Percentiles rank a stretch among this genome's conserved stretches.
phyloP scores from a whole-genome alignment of 495 filamentous ascomycete genomes.

The Endocarpon pusillum region DNA sequence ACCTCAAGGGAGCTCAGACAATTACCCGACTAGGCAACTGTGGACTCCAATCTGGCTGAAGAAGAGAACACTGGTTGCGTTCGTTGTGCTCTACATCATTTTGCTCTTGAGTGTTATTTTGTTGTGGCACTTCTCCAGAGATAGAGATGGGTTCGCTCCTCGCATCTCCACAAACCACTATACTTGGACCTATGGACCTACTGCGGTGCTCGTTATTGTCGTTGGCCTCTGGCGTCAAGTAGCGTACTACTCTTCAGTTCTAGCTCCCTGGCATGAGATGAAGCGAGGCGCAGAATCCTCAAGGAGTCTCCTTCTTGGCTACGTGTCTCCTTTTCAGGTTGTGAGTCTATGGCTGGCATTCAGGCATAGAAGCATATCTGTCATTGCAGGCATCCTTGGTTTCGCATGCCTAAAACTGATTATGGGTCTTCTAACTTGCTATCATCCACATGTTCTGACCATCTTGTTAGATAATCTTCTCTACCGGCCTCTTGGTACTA shows the following conservation, averaged over 20 bases:
- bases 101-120: background rate
- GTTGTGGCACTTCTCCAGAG: conserved; percentile 5
- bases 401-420: background rate
- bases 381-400: background rate
- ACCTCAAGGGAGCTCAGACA: too few relatives aligned
- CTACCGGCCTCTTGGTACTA: background rate
- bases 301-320: background rate
- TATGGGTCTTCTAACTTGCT: background rate
- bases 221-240: conserved; percentile 13
- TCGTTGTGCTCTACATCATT: background rate
- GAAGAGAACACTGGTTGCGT: background rate
- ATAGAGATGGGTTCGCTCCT: conserved; percentile 8
- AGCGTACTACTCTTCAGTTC: conserved; percentile 14
- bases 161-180: conserved; percentile 11
- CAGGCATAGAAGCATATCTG: background rate
- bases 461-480: background rate
- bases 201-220: conserved; percentile 14
- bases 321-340: background rate
- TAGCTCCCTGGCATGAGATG: conserved; percentile 15
- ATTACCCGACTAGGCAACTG: too few relatives aligned
- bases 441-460: background rate
- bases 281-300: background rate
- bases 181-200: conserved; percentile 19
- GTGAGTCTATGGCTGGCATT: background rate
- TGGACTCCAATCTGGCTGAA: conserved; percentile 1